Base-by-base conservation (phyloP, 2,329 filamentous ascomycete genomes). In the Cladobotryum protrusum region DNA sequence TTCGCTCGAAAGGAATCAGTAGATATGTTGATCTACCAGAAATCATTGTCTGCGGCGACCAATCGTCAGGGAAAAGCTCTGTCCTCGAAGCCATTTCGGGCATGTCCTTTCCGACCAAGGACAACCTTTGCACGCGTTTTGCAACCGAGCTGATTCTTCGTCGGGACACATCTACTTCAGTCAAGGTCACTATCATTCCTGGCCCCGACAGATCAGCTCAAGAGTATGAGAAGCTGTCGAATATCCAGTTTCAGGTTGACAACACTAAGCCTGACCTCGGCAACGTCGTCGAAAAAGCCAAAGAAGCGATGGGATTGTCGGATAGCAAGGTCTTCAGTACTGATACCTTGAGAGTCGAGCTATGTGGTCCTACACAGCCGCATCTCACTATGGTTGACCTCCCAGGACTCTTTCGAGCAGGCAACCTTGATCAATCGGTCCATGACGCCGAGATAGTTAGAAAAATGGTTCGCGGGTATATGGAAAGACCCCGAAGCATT, bases 61-160 rank as follows among this genome's bases (percentile, higher is more conserved):
- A 80, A 54, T 76, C 73, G 0, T 70, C 72, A 2, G 79, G 78
- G 1, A 83, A 83, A 56, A 79, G 74, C 41, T 80, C 77, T 0
- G 74, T 81, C 0, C 66, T 84, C 0, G 77, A 83, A 53, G 76
- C 76, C 0, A 72, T 84, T 17, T 77, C 78, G 0, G 71, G 74
- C 6, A 71, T 83, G 1, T 68, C 71, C 0, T 82, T 83, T 47
- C 78, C 78, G 0, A 60, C 63, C 1, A 73, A 76, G n/a, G 72
- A 76, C 19, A 72, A 68, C 36, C 57, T 79, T 0, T 82, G 77
- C 55, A 81, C 79, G 0, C 66, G 75, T 0, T 81, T 81, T 51
- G 72, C 78, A 0, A 82, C 76, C 0, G 75, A 82, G 55, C 65
- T 82, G 11, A 69, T 75, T 12, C 65, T 81, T 2, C 70, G 76